Base-by-base conservation (phyloP, 306 rosid genomes). In the Inga oerstediana region DNA sequence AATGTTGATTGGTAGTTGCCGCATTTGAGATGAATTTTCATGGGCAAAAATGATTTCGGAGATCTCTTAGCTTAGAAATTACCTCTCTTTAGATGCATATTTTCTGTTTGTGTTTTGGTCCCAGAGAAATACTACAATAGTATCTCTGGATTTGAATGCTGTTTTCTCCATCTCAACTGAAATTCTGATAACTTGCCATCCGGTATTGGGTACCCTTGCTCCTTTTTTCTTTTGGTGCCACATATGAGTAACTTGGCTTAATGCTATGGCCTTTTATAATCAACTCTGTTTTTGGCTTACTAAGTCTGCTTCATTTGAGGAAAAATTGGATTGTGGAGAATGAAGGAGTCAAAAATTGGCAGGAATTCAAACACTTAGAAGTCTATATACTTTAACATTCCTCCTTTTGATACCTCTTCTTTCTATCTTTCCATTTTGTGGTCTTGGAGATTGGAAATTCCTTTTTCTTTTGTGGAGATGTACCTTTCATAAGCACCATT, bases 21-120 rank as follows among this genome's bases (percentile, higher is more conserved):
- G 20, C 27, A 37, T 76, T 16, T 34, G 16, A 72, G 17, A 73
- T 46, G 46, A 43, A 48, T 34, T 77, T 85, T 80, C 52, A 27
- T 15, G n/a, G 49, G 10, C 15, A 7, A 44, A 56, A 12, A 39
- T 20, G 65, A 34, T 41, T 13, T 49, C 24, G 69, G 27, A 70
- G 72, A 19, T 59, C 32, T 82, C n/a, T 19, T 30, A 69, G 46
- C 30, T 2, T 22, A 11, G 14, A 58, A 76, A 65, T 71, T 46
- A 20, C 61, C 22, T 45, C 34, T 0, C 27, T 19, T 9, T 74
- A 74, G 7, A 20, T 22, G 81, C 84, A 15, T 24, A 0, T 30
- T 54, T 62, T 81, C 32, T 83, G 64, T 22, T 49, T 68, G 79
- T 45, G 71, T 46, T 43, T 44, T 41, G 75, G 32, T n/a, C 56